phyloP scores from a whole-genome alignment of 805 yeast species.

The Yarrowia keelungensis region DNA sequence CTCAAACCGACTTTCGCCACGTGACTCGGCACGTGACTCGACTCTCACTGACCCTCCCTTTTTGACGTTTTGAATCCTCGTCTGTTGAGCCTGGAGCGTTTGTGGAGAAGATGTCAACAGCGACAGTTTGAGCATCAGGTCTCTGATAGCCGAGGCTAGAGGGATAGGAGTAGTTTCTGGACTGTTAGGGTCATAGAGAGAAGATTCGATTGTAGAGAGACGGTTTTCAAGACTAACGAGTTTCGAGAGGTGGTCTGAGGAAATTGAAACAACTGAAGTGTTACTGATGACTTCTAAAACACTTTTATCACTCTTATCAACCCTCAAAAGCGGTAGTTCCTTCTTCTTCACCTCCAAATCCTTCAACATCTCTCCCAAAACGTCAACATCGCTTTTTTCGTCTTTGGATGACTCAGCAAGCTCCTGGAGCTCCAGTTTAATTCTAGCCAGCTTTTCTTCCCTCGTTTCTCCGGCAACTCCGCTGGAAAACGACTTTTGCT shows the following conservation, averaged over 20 bases:
- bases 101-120: conserved; percentile 28
- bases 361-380: background rate
- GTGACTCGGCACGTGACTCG: conserved; percentile 37
- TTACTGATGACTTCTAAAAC: too few relatives aligned
- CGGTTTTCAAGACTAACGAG: background rate
- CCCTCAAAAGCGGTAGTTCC: background rate
- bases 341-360: background rate
- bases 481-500: conserved; percentile 1
- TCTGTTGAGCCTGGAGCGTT: conserved; percentile 18
- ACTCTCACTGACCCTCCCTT: background rate
- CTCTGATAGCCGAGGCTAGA: conserved; percentile 1
- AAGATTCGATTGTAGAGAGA: background rate
- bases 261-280: too few relatives aligned
- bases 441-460: conserved; percentile 18
- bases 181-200: conserved; percentile 12
- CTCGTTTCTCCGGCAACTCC: conserved; percentile 11
- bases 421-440: conserved; percentile 20
- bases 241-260: background rate
- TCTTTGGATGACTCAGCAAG: conserved; percentile 2
- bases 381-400: background rate
- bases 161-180: conserved; percentile 1
- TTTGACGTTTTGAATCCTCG: conserved; percentile 9
- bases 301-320: too few relatives aligned
- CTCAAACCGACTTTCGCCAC: conserved; percentile 14
- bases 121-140: conserved; percentile 29